phyloP scores from a whole-genome alignment of 345 rosid species.

The Trapa bicornis region DNA sequence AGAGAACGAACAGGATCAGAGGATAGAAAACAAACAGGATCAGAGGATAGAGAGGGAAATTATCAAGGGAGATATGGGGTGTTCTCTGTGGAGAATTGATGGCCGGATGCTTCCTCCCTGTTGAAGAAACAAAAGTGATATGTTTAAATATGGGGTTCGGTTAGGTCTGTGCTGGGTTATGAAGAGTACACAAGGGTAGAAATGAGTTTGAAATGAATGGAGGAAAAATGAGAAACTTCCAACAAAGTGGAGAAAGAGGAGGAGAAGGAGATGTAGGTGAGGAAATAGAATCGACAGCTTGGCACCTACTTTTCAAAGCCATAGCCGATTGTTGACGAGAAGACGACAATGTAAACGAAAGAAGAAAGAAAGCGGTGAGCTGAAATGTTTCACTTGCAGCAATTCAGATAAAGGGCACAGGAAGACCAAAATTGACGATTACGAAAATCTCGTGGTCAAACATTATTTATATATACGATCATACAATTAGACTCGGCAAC shows the following conservation, averaged over 20 bases:
- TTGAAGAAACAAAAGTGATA: neutral
- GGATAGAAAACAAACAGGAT: neutral
- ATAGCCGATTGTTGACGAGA: constrained; percentile 2
- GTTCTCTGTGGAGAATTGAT: neutral
- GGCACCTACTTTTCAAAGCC: constrained; percentile 8
- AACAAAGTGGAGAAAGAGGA: neutral
- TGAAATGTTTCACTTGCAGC: no score
- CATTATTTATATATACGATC: no score
- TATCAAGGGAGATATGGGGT: neutral
- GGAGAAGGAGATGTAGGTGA: neutral
- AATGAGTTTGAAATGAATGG: neutral
- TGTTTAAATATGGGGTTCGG: neutral
- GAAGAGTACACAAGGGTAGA: neutral
- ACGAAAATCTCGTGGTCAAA: no score
- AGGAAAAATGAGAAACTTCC: neutral
- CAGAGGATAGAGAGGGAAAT: neutral
- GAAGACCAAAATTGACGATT: no score
- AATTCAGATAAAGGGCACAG: no score
- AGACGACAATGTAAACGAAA: neutral
- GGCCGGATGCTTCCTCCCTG: neutral
- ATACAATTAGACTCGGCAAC: no score
- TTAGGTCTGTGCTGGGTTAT: neutral
- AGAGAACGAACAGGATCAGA: neutral
- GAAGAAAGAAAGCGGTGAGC: neutral
- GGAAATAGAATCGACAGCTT: neutral